phyloP scores from a whole-genome alignment of 805 yeast genomes.

The Zygoascus ofunaensis region DNA sequence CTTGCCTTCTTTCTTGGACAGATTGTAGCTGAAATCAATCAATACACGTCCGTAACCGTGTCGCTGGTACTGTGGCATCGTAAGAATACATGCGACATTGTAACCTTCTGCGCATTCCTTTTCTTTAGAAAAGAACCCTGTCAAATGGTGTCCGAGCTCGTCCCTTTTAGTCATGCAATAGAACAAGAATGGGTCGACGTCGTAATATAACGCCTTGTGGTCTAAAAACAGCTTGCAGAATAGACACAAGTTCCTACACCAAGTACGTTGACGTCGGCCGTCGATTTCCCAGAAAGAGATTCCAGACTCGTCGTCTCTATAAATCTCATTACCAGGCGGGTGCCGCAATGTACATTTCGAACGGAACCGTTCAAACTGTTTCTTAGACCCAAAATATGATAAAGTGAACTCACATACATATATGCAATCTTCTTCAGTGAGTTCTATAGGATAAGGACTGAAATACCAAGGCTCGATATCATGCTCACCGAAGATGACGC shows the following conservation, averaged over 20 bases:
- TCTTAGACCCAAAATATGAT: constrained; percentile 77
- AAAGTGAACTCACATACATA: constrained; percentile 88
- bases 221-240: constrained; percentile 85
- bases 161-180: constrained; percentile 92
- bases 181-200: constrained; percentile 94
- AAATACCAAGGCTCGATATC: constrained; percentile 98
- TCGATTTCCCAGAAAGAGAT: constrained; percentile 96
- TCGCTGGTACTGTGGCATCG: constrained; percentile 93
- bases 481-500: constrained; percentile 77
- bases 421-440: constrained; percentile 83
- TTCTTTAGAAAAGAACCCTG: constrained; percentile 94
- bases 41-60: constrained; percentile 87
- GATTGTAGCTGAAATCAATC: constrained; percentile 87
- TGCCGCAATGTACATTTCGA: constrained; percentile 80
- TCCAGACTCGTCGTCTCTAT: constrained; percentile 67
- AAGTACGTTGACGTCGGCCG: constrained; percentile 89
- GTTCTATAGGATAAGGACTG: constrained; percentile 91
- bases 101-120: constrained; percentile 92
- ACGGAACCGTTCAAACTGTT: constrained; percentile 89
- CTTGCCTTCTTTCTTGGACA: constrained; percentile 80
- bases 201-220: constrained; percentile 93
- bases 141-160: constrained; percentile 87
- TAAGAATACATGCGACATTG: constrained; percentile 93
- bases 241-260: constrained; percentile 94
- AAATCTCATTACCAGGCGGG: constrained; percentile 98